These are phyloP conservation scores for Corinectria fuckeliana DNA, from an alignment of 2,329 filamentous ascomycete genomes.

Conservation along the genomic window DNA sequence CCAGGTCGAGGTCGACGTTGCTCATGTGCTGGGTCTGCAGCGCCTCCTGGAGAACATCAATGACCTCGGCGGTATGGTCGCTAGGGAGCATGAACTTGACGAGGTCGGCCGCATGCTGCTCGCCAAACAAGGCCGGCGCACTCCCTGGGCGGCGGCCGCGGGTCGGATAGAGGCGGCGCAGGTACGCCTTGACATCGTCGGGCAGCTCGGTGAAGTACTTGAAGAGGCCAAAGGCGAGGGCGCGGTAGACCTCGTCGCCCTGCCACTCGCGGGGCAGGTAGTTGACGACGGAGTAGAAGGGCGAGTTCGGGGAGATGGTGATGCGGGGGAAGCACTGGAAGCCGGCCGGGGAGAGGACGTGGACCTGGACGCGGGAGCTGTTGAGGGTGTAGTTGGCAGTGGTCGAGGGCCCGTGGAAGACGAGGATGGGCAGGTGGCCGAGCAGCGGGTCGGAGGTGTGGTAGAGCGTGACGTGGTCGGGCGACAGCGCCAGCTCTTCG, in stretches of 20 bases:
- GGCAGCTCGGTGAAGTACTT: conserved; percentile 95
- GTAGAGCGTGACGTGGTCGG: conserved; percentile 86
- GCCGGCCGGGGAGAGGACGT: conserved; percentile 88
- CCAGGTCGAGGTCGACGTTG: conserved; percentile 86
- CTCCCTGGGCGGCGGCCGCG: conserved; percentile 66
- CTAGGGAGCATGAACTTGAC: conserved; percentile 84
- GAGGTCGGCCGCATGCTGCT: conserved; percentile 91
- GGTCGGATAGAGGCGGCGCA: conserved; percentile 65
- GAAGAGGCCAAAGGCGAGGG: conserved; percentile 87
- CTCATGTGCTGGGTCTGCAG: conserved; percentile 82
- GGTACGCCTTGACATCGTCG: conserved; percentile 73
- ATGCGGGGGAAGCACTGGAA: conserved; percentile 89
- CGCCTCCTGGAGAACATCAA: conserved; percentile 75
- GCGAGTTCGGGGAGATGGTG: conserved; percentile 90
- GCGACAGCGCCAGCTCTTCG: conserved; percentile 78
- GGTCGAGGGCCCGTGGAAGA: conserved; percentile 92
- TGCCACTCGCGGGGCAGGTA: conserved; percentile 92
- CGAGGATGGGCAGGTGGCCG: conserved; percentile 79
- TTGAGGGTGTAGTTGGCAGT: conserved; percentile 86
- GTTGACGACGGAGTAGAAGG: conserved; percentile 88
- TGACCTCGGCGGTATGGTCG: conserved; percentile 76
- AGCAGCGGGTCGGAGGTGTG: conserved; percentile 86
- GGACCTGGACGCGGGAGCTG: conserved; percentile 92
- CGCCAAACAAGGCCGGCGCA: conserved; percentile 76
- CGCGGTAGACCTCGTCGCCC: conserved; percentile 91